Evolutionary conservation across 768 basidiomycete genomes (phyloP).

Genomic region (Suillus lakei): DNA sequence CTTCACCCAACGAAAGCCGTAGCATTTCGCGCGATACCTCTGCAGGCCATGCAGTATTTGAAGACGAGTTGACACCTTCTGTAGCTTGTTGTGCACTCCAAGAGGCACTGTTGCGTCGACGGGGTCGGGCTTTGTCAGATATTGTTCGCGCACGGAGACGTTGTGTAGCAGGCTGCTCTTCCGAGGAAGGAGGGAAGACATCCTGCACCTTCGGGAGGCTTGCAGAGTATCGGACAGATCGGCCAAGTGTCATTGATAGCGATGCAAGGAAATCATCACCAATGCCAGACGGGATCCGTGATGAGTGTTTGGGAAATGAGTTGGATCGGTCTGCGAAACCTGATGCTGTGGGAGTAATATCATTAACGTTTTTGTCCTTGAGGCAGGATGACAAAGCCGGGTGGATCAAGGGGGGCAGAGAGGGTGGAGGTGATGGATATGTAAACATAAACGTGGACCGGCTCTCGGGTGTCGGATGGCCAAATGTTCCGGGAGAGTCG

Average conservation of each 20-base stretch:
- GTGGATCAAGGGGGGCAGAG: constrained; percentile 58
- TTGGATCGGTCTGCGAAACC: constrained; percentile 27
- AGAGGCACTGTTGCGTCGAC: constrained; percentile 60
- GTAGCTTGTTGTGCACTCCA: constrained; percentile 56
- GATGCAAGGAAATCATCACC: constrained; percentile 27
- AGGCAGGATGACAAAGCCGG: constrained; percentile 30
- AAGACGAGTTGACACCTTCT: constrained; percentile 31
- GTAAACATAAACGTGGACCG: constrained; percentile 25
- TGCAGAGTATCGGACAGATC: constrained; percentile 30
- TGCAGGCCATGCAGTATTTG: constrained; percentile 57
- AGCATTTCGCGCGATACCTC: constrained; percentile 62
- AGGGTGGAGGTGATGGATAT: constrained; percentile 47
- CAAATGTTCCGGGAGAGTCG: constrained; percentile 49
- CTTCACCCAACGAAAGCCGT: constrained; percentile 48
- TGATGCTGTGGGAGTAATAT: constrained; percentile 9
- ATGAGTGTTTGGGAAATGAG: constrained; percentile 23
- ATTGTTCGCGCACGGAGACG: constrained; percentile 28
- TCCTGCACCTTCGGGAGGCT: constrained; percentile 34
- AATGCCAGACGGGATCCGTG: constrained; percentile 9
- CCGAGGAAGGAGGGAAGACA: constrained; percentile 19
- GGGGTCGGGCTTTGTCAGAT: constrained; percentile 41
- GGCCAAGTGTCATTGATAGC: constrained; percentile 30
- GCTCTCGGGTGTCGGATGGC: constrained; percentile 39
- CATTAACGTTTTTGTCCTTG: constrained; percentile 15
- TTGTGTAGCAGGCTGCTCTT: constrained; percentile 14